Evolutionary conservation across 2,329 filamentous ascomycete species (phyloP), one percentile per base, ranked within the genome.

Genomic region (Stagonosporopsis rhizophila): DNA sequence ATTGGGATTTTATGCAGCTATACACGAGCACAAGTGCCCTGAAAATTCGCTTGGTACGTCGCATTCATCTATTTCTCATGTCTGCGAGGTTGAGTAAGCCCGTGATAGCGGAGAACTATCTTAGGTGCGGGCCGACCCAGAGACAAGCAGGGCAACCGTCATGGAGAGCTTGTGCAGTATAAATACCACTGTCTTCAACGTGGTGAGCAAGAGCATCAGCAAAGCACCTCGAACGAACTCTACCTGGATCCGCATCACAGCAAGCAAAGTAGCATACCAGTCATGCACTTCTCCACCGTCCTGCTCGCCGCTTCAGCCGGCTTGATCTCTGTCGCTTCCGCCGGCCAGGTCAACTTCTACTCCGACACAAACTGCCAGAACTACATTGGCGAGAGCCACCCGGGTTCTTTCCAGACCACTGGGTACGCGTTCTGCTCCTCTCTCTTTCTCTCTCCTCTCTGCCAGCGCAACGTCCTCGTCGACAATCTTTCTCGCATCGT

Each of bases 281-380:
- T 28, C 27, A 61, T 62, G 57, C 48, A 41, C 2, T 30, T 46
- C 46, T 55, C 51, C 12, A 49, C 28, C 34, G 4, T 49, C 22
- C 12, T 58, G 25, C 40, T 62, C 20, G 52, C 42, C 23, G 48
- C 45, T n/a, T 35, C 60, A 7, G 52, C 51, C 8, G 35, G 30
- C 45, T 27, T 60, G 1, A 17, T 56, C 39, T 45, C 56, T 11
- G 9, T 54, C 6, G 58, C 44, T 7, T 47, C 60, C 4, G 62
- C 62, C 8, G 62, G 60, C 30, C 60, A 65, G n/a, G 57, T 65
- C 5, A 65, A 65, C 44, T 65, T 65, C 27, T 65, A 65, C 47
- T 62, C 58, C 7, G 60, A 65, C 47, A 58, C 52, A 8, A 61
- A 61, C 35, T 62, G 62, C 47, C 35, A 61, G 15, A 61, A 62